Base-by-base conservation (phyloP, 495 filamentous ascomycete genomes). In the Talaromyces trachyspermus region DNA sequence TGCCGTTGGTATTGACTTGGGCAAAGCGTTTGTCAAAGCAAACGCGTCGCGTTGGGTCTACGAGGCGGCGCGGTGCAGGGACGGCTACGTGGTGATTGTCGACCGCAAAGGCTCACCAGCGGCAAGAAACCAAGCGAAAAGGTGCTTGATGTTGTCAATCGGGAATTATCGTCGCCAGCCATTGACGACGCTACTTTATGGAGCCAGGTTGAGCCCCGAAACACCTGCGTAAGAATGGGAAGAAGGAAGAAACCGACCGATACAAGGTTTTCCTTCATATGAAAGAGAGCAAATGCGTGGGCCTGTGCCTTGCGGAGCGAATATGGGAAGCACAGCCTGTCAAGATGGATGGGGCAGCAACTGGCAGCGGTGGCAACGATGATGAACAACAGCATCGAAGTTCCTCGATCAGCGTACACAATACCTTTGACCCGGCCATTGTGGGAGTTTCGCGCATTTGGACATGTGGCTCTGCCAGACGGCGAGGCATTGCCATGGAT, bases 401-500 rank as follows among this genome's bases (percentile, higher is more conserved):
- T 53, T 76, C 75, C 0, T 75, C 75, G 0, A 65, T 78, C 37
- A 69, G 66, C 2, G 58, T 70, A 11, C 57, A 60, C 37, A 58
- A 63, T 11, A 62, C 66, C 26, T 52, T 62, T 0, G 63, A 69
- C 32, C 64, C 74, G 4, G 82, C 81, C 12, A 70, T 83, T 17
- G 66, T 86, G 32, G 83, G 83, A 2, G 73, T 87, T 30, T 79
- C 82, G n/a, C 77, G 83, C 9, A 85, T 87, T 50, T 87, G 83
- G 83, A 83, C 79, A 4, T 85, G 80, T 10, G 75, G 70, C 8
- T 62, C 73, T 12, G 74, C 76, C 37, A 72, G 83, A 33, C 61
- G 78, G 22, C 69, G 74, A 56, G 81, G 81, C 9, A 73, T 87
- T 43, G 84, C 82, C 3, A 65, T 69, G 50, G 72, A 72, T 50